phyloP scores from a whole-genome alignment of 192 early-diverging fungal species.

The Coemansia sp. region DNA sequence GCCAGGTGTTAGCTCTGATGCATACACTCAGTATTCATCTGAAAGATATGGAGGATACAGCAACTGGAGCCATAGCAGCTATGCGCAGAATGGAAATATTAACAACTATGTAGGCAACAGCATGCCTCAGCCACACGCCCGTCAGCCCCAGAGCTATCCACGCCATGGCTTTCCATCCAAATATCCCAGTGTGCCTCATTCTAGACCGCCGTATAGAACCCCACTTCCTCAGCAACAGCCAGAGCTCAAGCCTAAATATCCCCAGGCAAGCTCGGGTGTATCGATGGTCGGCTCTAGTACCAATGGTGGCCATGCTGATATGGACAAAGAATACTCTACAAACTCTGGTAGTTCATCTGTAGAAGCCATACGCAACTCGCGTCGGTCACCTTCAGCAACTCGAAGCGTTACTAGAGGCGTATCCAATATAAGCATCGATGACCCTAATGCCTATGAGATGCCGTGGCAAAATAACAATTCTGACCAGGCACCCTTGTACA shows the following conservation, averaged over 20 bases:
- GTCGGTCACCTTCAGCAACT: slow-evolving; percentile 34
- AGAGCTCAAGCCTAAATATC: background rate
- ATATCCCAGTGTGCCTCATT: background rate
- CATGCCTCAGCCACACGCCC: background rate
- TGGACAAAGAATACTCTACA: background rate
- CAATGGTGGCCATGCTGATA: background rate
- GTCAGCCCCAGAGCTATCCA: background rate
- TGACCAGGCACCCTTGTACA: slow-evolving; percentile 32
- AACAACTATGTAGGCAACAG: slow-evolving; percentile 2
- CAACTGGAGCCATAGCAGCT: slow-evolving; percentile 10
- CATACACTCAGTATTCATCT: slow-evolving; percentile 4
- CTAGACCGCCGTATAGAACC: background rate
- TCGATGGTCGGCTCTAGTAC: slow-evolving; percentile 1
- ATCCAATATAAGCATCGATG: slow-evolving; percentile 16
- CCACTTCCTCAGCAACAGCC: background rate
- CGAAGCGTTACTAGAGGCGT: slow-evolving; percentile 32
- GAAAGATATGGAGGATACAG: slow-evolving; percentile 7
- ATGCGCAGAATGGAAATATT: slow-evolving; percentile 1
- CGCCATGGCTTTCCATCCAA: background rate
- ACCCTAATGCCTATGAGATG: background rate
- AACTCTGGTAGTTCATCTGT: background rate
- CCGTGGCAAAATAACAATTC: slow-evolving; percentile 5
- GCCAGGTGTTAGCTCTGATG: background rate
- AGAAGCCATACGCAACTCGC: slow-evolving; percentile 1
- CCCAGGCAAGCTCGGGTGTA: background rate